Evolutionary conservation across 305 asterid genomes (phyloP).

Genomic region (Andrographis paniculata): DNA sequence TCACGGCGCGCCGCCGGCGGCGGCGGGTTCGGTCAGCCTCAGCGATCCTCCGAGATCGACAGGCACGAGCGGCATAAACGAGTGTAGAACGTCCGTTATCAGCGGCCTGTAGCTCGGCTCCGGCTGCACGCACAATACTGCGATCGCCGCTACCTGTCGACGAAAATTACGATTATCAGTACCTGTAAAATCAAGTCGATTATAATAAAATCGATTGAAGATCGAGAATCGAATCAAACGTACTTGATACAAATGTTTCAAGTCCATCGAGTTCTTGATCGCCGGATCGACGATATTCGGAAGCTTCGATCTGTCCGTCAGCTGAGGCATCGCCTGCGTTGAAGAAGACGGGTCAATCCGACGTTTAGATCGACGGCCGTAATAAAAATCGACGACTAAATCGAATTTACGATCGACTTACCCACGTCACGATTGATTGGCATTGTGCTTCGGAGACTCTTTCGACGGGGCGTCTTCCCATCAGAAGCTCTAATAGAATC

Average conservation of each 20-base stretch:
- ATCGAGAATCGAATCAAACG: conserved; percentile 12
- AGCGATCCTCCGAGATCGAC: conserved; percentile 4
- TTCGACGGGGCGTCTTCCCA: conserved; percentile 68
- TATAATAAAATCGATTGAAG: background rate
- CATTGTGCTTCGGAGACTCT: conserved; percentile 46
- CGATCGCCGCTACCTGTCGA: conserved; percentile 6
- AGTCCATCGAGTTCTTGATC: conserved; percentile 63
- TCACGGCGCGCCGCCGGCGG: background rate
- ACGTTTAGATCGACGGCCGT: background rate
- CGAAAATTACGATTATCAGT: background rate
- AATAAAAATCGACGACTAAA: background rate
- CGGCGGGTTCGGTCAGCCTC: background rate
- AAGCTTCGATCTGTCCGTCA: conserved; percentile 75
- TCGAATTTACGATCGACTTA: conserved; percentile 14
- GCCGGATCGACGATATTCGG: conserved; percentile 60
- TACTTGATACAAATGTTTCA: conserved; percentile 79
- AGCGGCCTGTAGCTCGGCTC: conserved; percentile 11
- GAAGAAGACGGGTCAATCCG: background rate
- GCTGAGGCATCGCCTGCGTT: conserved; percentile 82
- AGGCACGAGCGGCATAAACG: conserved; percentile 7
- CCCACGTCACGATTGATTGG: conserved; percentile 82
- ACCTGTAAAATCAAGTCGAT: background rate
- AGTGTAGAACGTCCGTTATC: conserved; percentile 5
- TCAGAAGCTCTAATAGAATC: conserved; percentile 65
- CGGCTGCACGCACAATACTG: conserved; percentile 6